phyloP scores from a whole-genome alignment of 495 filamentous ascomycete species.

The Annulohypoxylon nitens region DNA sequence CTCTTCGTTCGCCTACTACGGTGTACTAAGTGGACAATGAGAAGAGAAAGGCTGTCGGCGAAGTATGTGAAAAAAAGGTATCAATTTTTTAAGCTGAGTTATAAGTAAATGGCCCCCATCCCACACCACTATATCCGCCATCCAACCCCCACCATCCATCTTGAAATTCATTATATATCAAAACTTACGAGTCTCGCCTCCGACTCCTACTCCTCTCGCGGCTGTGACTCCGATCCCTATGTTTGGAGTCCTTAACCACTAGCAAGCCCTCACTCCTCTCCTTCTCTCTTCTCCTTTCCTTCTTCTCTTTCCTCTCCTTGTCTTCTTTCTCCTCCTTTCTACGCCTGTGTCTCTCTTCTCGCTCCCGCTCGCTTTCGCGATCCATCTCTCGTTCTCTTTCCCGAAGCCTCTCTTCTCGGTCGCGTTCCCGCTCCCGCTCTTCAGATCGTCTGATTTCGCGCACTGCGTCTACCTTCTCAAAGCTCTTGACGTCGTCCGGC shows the following conservation, averaged over 20 bases:
- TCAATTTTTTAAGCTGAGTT: not conserved
- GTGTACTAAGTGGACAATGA: not conserved
- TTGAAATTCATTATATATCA: not conserved
- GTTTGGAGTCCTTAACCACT: conserved; percentile 47
- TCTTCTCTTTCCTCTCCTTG: not conserved
- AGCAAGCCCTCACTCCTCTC: conserved; percentile 47
- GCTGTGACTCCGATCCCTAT: conserved; percentile 54
- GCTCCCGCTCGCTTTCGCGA: conserved; percentile 39
- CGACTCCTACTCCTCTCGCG: conserved; percentile 49
- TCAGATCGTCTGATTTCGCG: conserved; percentile 35
- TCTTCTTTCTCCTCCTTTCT: conserved; percentile 1
- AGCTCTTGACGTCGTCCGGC: conserved; percentile 64
- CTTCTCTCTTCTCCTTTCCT: conserved; percentile 11
- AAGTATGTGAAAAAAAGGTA: not conserved
- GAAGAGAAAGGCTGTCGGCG: not conserved
- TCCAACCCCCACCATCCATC: not conserved
- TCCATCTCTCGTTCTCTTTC: conserved; percentile 43
- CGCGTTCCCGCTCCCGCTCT: conserved; percentile 49
- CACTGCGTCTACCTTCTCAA: conserved; percentile 55
- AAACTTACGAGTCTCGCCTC: conserved; percentile 38
- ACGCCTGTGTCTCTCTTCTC: not conserved
- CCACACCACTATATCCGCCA: not conserved
- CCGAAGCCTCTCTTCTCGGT: conserved; percentile 47
- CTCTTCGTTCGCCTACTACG: not conserved
- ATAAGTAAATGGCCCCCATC: not conserved